Evolutionary conservation across 768 basidiomycete species (phyloP).

Genomic region (Boletus fagicola): DNA sequence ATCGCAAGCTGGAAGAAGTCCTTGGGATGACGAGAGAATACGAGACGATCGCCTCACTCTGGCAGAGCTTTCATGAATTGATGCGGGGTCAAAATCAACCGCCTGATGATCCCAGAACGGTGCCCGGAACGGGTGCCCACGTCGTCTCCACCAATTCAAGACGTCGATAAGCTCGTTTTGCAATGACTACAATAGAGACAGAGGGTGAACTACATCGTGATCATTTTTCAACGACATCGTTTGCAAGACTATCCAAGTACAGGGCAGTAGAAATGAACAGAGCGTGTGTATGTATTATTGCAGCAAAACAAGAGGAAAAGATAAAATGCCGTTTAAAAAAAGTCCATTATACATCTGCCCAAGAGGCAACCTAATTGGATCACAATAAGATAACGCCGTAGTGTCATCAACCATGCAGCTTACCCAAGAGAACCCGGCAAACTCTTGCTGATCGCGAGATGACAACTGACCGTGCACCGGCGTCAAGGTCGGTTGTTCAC

Average conservation of each 20-base stretch:
- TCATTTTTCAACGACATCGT: conserved; percentile 18
- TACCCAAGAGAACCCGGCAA: conserved; percentile 97
- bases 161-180: conserved; percentile 20
- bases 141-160: conserved; percentile 40
- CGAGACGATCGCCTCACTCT: conserved; percentile 80
- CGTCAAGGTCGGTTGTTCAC: conserved; percentile 94
- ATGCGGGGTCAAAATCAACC: conserved; percentile 55
- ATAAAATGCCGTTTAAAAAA: conserved; percentile 24
- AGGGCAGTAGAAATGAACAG: conserved; percentile 29
- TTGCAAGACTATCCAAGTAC: conserved; percentile 41
- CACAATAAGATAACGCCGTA: neutral
- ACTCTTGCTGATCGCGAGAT: conserved; percentile 88
- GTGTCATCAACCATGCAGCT: neutral
- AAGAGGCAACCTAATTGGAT: conserved; percentile 39
- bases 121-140: conserved; percentile 73
- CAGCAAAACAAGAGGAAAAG: conserved; percentile 31
- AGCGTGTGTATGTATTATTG: conserved; percentile 33
- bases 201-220: conserved; percentile 19
- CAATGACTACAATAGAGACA: conserved; percentile 7
- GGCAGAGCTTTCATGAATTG: conserved; percentile 76
- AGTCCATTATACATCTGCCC: conserved; percentile 53
- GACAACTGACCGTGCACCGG: conserved; percentile 95
- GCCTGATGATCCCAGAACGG: conserved; percentile 34
- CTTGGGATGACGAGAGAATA: conserved; percentile 92
- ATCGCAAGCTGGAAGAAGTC: conserved; percentile 91